phyloP scores from a whole-genome alignment of 1,284 basidiomycete species.

The Fistulina hepatica region DNA sequence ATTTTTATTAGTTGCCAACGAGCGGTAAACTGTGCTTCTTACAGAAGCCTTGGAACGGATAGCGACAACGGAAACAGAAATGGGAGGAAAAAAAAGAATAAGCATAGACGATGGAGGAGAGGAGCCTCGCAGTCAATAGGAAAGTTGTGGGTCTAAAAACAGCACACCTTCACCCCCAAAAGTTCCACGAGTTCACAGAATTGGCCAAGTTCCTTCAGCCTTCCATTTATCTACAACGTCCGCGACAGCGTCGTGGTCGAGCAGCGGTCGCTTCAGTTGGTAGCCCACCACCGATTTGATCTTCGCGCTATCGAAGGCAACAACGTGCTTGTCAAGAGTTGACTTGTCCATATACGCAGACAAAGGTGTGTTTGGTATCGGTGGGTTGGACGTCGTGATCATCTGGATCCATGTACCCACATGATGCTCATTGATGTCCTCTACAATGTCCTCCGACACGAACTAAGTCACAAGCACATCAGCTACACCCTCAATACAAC shows the following conservation, averaged over 20 bases:
- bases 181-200: no score
- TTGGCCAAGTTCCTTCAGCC: conserved; percentile 66
- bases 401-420: conserved; percentile 80
- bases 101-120: no score
- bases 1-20: no score
- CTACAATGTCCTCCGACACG: conserved; percentile 46
- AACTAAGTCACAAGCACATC: conserved; percentile 19
- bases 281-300: conserved; percentile 69
- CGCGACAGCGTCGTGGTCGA: conserved; percentile 53
- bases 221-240: conserved; percentile 75
- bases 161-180: no score
- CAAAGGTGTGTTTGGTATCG: conserved; percentile 65
- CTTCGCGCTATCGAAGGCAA: conserved; percentile 58
- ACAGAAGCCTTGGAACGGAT: no score
- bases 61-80: no score
- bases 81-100: no score
- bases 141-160: no score
- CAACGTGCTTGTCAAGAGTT: conserved; percentile 51
- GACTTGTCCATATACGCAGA: conserved; percentile 78
- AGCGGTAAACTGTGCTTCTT: no score
- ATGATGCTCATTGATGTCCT: conserved; percentile 85
- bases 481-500: conserved; percentile 1
- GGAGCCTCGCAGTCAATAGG: no score
- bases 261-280: conserved; percentile 49
- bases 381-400: conserved; percentile 64